Evolutionary conservation across 345 rosid genomes (phyloP), one percentile per base, ranked within the genome.

Genomic region (Euphorbia lathyris): DNA sequence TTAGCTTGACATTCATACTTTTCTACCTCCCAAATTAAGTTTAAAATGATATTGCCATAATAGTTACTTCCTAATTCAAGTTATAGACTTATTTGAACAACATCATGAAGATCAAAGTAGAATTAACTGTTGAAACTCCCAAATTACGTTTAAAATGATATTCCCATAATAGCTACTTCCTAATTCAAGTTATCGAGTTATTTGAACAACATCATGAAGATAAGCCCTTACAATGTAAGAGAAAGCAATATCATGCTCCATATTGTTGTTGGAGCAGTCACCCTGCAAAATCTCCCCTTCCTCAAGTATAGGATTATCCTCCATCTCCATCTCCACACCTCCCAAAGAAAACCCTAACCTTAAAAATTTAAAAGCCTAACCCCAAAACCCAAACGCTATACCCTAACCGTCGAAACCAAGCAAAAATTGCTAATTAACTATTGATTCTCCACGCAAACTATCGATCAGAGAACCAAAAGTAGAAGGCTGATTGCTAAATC

Each of bases 161-260:
- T 26, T n/a, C n/a, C n/a, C 0, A 29, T 26, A 19, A 13, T 7
- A 30, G 10, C 29, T 58, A 60, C 40, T 10, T 60, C 25, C 36
- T 60, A 0, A 60, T 17, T 60, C 20, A 59, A 59, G 43, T 60
- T 45, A 64, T 12, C 26, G 23, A 63, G 26, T n/a, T n/a, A n/a
- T n/a, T 30, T 17, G 59, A 67, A 62, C n/a, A n/a, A n/a, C 64
- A 69, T 64, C 30, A 66, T 53, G 11, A 48, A 59, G 58, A 72
- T 12, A 48, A 81, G 75, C 66, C 66, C 97, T 86, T 83, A 91
- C 97, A 78, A 89, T 80, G 87, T 89, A 89, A 63, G 93, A 86
- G 76, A 89, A 79, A 77, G 77, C 82, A 78, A 76, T 77, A 68
- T 86, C 91, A 66, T 81, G 85, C 82, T 89, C 90, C 73, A 83